Evolutionary conservation across 2,329 filamentous ascomycete species (phyloP).

Genomic region (Knufia petricola): DNA sequence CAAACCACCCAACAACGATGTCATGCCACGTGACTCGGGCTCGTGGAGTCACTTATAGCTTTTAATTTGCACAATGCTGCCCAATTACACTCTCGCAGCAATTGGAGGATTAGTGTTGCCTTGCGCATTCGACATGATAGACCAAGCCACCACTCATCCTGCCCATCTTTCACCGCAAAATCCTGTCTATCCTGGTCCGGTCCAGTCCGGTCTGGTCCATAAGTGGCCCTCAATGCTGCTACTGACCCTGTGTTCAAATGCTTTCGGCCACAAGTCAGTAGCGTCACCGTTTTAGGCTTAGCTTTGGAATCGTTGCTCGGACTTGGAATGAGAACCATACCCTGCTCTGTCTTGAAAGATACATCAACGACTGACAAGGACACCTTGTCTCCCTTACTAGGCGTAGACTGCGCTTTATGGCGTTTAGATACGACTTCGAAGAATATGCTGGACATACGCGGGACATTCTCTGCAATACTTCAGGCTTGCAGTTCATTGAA

Average conservation of each 20-base stretch:
- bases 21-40: no score
- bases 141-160: constrained; percentile 2
- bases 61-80: background rate
- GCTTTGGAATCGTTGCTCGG: constrained; percentile 3
- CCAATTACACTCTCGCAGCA: background rate
- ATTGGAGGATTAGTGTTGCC: background rate
- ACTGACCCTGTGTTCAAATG: constrained; percentile 1
- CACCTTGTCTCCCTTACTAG: no score
- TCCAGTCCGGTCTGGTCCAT: background rate
- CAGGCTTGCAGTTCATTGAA: no score
- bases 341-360: no score
- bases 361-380: no score
- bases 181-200: background rate
- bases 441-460: no score
- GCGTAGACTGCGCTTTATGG: no score
- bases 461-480: no score
- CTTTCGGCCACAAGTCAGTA: constrained; percentile 11
- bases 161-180: constrained; percentile 1
- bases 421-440: no score
- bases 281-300: constrained; percentile 13
- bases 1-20: no score
- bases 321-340: background rate
- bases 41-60: no score
- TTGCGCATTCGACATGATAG: constrained; percentile 1
- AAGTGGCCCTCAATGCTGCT: constrained; percentile 1